Conservation (phyloP, 306 rosid genomes). For the Nissolia schottii region DNA sequence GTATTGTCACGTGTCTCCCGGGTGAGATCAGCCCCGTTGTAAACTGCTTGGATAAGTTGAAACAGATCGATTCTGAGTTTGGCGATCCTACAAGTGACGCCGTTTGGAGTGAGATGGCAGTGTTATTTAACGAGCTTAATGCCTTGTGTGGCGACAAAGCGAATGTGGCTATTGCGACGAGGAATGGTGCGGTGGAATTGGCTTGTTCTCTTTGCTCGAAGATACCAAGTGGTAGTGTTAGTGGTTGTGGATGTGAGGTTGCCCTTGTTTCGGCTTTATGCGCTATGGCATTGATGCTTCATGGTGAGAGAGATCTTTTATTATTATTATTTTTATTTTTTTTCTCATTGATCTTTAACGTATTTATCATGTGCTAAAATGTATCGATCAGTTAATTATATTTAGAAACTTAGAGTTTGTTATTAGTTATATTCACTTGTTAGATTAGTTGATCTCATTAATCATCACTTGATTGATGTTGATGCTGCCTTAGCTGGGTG, state of each 20-base stretch:
- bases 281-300: conserved; percentile 52
- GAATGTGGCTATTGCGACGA: conserved; percentile 62
- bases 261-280: conserved; percentile 48
- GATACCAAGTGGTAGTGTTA: conserved; percentile 20
- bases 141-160: conserved; percentile 49
- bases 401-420: no score
- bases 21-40: conserved; percentile 73
- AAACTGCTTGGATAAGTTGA: conserved; percentile 52
- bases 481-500: not conserved
- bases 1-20: conserved; percentile 54
- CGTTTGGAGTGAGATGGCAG: conserved; percentile 23
- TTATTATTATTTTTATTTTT: no score
- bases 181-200: conserved; percentile 65
- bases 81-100: conserved; percentile 2
- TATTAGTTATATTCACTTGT: no score
- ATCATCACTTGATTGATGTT: no score
- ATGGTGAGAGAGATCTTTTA: conserved; percentile 48
- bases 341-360: not conserved
- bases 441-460: not conserved
- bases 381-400: no score
- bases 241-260: conserved; percentile 5
- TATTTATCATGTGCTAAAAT: no score
- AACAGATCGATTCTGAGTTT: conserved; percentile 21
- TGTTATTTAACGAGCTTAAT: conserved; percentile 35
- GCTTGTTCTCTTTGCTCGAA: conserved; percentile 57